Base-by-base conservation (phyloP, 208 protist genomes). In the Endotrypanum monterogeii region DNA sequence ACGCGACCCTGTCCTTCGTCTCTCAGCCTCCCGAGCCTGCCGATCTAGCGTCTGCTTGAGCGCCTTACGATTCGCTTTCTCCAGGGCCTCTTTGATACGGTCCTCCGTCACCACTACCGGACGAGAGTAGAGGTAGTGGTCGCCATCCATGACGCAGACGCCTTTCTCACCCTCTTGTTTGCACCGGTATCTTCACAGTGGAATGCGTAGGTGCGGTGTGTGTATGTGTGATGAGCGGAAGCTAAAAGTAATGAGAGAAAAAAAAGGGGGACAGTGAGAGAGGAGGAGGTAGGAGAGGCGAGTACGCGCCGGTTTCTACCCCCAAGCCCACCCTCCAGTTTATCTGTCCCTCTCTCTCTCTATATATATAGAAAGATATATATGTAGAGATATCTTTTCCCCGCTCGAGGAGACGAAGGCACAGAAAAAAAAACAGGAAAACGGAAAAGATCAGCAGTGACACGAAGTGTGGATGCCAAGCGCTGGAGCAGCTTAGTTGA, bases 91-190 rank as follows among this genome's bases (percentile, higher is more conserved):
- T 48, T 79, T 82, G 23, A 93, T 52, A 30, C 80, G 79, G 66
- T 94, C 89, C 71, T 93, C 89, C 16, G 90, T 92, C 58, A 93
- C 72, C 32, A 81, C 52, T 16, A 87, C 65, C 14, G 89, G 92
- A 54, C 82, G 81, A 23, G 85, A 60, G 69, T 89, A 89, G 39
- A 83, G 67, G 50, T 76, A 71, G 60, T 77, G 71, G 4, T 78
- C 76, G 9, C 62, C 57, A 12, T 75, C 63, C 44, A 82, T 73
- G 2, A 48, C 70, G 37, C 56, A 48, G 18, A 50, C 41, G 3
- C 39, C 30, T 41, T 62, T 62, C 23, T n/a, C 5, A 48, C 16
- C 37, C 6, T 23, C 18, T 30, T 3, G n/a, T 0, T 23, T 23
- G 63, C 1, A 16, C 8, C 41, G 20, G 41, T 39, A 4, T 39